These are phyloP conservation scores for Alternaria angustiovoidea DNA, from an alignment of 2,329 filamentous ascomycete species.

Conservation along the genomic window DNA sequence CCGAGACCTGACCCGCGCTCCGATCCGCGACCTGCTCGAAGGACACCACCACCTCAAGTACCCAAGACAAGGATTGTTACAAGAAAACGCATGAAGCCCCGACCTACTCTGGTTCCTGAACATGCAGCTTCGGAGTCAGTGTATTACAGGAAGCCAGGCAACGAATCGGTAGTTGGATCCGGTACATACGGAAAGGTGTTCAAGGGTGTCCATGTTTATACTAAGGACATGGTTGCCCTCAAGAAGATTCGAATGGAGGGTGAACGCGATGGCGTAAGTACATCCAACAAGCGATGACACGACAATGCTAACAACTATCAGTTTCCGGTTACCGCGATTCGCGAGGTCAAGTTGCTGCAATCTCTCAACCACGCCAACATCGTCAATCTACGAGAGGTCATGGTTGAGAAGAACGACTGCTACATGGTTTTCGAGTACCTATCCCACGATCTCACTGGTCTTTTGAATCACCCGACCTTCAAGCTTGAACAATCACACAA, in stretches of 20 bases:
- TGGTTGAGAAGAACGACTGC: conserved; percentile 98
- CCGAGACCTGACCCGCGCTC: conserved; percentile 35
- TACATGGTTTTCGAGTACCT: conserved; percentile 99
- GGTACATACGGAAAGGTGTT: conserved; percentile 97
- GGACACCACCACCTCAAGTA: conserved; percentile 50
- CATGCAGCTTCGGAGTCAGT: conserved; percentile 84
- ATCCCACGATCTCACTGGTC: conserved; percentile 91
- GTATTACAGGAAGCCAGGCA: conserved; percentile 94
- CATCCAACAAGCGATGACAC: background rate
- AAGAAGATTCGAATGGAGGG: conserved; percentile 96
- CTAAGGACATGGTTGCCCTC: conserved; percentile 80
- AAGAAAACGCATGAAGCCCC: conserved; percentile 73
- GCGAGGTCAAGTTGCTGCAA: conserved; percentile 91
- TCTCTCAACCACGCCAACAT: conserved; percentile 84
- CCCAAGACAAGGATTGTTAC: conserved; percentile 66
- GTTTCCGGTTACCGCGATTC: conserved; percentile 88
- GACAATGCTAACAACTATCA: conserved; percentile 39
- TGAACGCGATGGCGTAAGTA: conserved; percentile 76
- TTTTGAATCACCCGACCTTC: conserved; percentile 94
- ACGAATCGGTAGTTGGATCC: conserved; percentile 94
- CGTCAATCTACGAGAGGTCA: conserved; percentile 85
- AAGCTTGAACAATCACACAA: conserved; percentile 84
- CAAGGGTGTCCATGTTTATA: conserved; percentile 93
- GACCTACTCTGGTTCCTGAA: conserved; percentile 74
- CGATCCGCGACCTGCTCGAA: conserved; percentile 41